phyloP scores from a whole-genome alignment of 352 stramenopile genomes.

The Pythium plurisporium region DNA sequence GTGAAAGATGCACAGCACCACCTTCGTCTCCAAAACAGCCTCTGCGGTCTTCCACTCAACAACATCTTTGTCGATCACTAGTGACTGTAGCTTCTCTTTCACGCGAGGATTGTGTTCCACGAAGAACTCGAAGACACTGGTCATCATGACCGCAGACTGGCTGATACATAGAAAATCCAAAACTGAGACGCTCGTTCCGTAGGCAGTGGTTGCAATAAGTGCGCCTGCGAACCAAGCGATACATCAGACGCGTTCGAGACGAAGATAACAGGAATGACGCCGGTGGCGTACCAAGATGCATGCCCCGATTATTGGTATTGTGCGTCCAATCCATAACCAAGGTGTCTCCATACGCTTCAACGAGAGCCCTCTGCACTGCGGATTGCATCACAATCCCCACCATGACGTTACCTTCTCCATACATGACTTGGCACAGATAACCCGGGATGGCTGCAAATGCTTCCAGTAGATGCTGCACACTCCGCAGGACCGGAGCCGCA shows the following conservation, averaged over 20 bases:
- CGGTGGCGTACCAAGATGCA: slow-evolving; percentile 22
- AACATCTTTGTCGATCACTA: slow-evolving; percentile 30
- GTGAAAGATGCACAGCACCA: slow-evolving; percentile 24
- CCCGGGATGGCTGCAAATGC: neutral
- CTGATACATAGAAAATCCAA: slow-evolving; percentile 21
- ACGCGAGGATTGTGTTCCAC: neutral
- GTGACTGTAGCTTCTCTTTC: slow-evolving; percentile 4
- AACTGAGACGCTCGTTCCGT: slow-evolving; percentile 20
- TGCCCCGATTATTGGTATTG: slow-evolving; percentile 25
- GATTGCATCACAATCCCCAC: slow-evolving; percentile 11
- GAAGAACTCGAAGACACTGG: slow-evolving; percentile 6
- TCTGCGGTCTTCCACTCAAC: slow-evolving; percentile 13
- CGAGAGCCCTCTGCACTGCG: slow-evolving; percentile 2
- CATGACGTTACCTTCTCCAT: slow-evolving; percentile 2
- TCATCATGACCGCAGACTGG: slow-evolving; percentile 21
- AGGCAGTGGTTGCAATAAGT: slow-evolving; percentile 14
- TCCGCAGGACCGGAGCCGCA: neutral
- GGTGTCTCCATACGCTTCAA: slow-evolving; percentile 16
- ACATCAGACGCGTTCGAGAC: no score
- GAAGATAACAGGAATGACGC: no score
- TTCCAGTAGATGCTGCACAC: neutral
- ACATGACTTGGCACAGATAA: neutral
- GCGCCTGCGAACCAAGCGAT: no score
- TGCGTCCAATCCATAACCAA: slow-evolving; percentile 25
- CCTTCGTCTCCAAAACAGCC: neutral